Evolutionary conservation across 495 filamentous ascomycete genomes (phyloP).

Genomic region (Aspergillus bertholletiae): DNA sequence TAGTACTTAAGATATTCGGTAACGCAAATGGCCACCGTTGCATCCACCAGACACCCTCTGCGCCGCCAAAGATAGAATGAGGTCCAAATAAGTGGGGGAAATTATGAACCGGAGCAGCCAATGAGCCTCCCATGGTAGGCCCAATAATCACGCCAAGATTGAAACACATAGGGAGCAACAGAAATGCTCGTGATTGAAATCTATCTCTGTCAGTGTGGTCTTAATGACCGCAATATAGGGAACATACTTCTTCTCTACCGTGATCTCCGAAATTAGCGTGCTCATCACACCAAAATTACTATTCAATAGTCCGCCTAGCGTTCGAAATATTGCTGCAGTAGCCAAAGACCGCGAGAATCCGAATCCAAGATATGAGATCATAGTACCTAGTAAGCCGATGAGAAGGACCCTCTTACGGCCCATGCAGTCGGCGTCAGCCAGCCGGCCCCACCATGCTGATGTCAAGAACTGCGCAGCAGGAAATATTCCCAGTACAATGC

Average conservation of each 20-base stretch:
- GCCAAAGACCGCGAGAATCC: constrained; percentile 72
- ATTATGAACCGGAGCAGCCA: constrained; percentile 67
- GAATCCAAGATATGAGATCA: constrained; percentile 70
- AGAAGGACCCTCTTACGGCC: constrained; percentile 76
- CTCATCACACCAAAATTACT: constrained; percentile 80
- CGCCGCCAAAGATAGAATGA: constrained; percentile 44
- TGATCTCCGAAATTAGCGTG: constrained; percentile 77
- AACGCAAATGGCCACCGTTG: constrained; percentile 57
- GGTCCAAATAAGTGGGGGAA: constrained; percentile 66
- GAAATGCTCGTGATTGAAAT: constrained; percentile 71
- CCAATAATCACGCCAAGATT: constrained; percentile 72
- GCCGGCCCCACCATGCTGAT: constrained; percentile 73
- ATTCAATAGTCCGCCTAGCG: constrained; percentile 72
- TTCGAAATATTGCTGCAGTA: constrained; percentile 66
- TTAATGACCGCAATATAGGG: not conserved
- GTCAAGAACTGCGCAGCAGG: constrained; percentile 76
- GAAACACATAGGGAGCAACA: constrained; percentile 78
- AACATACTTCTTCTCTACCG: constrained; percentile 60
- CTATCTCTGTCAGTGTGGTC: constrained; percentile 18
- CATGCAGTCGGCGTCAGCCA: constrained; percentile 64
- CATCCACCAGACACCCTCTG: constrained; percentile 59
- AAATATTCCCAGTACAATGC: constrained; percentile 70
- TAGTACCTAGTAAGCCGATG: constrained; percentile 70
- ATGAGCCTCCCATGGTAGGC: constrained; percentile 59
- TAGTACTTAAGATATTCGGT: constrained; percentile 57